Conservation (phyloP, 2,329 filamentous ascomycete species). For the Trichoderma sp. region DNA sequence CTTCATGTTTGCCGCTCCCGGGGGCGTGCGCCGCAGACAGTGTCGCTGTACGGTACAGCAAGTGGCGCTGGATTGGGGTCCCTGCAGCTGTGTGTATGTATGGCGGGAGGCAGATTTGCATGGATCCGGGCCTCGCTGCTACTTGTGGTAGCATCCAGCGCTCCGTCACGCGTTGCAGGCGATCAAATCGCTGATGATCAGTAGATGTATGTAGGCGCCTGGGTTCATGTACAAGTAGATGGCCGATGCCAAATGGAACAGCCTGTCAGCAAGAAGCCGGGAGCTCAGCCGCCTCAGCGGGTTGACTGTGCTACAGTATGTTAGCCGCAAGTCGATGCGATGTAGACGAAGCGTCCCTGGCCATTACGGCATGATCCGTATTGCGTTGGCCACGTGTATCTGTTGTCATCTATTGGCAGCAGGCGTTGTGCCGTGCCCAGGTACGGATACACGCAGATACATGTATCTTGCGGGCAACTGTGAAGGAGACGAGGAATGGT, state of each 20-base stretch:
- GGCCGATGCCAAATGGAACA: neutral
- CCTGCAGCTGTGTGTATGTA: neutral
- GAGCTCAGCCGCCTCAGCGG: neutral
- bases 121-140: neutral
- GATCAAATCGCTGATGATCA: neutral
- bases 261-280: neutral
- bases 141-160: neutral
- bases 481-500: neutral
- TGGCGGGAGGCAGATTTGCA: neutral
- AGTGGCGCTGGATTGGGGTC: neutral
- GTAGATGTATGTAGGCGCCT: no score
- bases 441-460: no score
- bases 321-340: neutral
- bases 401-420: neutral
- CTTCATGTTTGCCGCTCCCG: neutral
- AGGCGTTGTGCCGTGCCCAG: neutral
- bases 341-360: neutral
- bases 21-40: neutral
- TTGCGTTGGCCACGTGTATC: neutral
- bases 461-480: neutral
- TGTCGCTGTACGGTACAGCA: neutral
- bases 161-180: neutral
- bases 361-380: neutral
- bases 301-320: neutral
- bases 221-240: neutral